A percentile compares a stretch with the other conserved stretches of the same genome.
Evolutionary conservation across 371 early-diverging fungal genomes (phyloP).

Genomic region (Batkoa obscura): DNA sequence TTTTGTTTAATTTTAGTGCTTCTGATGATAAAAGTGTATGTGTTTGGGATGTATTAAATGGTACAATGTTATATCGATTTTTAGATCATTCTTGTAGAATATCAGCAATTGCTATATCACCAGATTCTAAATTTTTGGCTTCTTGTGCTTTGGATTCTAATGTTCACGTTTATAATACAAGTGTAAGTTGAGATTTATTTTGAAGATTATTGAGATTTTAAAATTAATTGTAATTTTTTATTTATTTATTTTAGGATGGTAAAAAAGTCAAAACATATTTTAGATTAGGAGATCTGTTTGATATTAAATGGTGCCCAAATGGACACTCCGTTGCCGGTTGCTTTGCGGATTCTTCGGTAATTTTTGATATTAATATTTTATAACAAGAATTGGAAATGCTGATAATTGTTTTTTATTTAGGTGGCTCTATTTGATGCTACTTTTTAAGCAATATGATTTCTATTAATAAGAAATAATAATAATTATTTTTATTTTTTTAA

Average conservation of each 20-base stretch:
- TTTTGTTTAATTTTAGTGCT: conserved; percentile 38
- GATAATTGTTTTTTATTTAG: too few species aligned
- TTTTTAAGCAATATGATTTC: too few species aligned
- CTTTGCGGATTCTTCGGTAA: conserved; percentile 18
- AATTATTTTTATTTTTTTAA: too few species aligned
- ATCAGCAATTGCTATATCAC: conserved; percentile 69
- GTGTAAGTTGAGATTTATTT: conserved; percentile 19
- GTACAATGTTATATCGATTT: conserved; percentile 50
- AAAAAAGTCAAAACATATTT: conserved; percentile 37
- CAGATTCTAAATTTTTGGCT: conserved; percentile 63
- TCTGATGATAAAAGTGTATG: conserved; percentile 79
- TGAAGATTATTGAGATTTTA: not conserved
- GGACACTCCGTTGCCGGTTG: conserved; percentile 21
- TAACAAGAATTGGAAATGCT: too few species aligned
- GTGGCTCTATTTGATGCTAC: too few species aligned
- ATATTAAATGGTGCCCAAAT: conserved; percentile 47
- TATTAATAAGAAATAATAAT: too few species aligned
- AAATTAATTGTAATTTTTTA: conserved; percentile 2
- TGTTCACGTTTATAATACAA: conserved; percentile 60
- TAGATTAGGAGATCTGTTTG: conserved; percentile 55
- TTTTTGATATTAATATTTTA: not conserved
- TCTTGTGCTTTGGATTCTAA: conserved; percentile 71
- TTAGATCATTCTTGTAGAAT: conserved; percentile 60
- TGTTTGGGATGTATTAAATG: conserved; percentile 69
- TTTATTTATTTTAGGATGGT: conserved; percentile 20